Conservation (phyloP, 2,329 filamentous ascomycete species). For the Pseudovirgaria hyperparasitica region DNA sequence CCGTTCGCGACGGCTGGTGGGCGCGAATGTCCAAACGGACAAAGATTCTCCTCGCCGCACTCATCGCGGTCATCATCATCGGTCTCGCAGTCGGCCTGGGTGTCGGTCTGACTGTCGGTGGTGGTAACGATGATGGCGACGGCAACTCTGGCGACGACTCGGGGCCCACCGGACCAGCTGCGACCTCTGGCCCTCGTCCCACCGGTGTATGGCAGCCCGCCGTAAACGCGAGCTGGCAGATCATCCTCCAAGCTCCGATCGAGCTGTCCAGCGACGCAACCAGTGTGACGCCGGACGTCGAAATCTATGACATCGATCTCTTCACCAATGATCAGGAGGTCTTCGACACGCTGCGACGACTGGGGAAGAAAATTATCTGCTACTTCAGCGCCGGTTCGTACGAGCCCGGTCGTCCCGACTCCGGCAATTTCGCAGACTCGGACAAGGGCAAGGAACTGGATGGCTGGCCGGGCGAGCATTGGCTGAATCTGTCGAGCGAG, state of each 20-base stretch:
- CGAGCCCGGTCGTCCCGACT: conserved; percentile 51
- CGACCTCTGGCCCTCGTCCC: conserved; percentile 14
- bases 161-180: conserved; percentile 8
- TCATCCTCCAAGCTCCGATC: conserved; percentile 38
- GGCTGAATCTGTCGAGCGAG: conserved; percentile 46
- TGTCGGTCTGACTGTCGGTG: conserved; percentile 35
- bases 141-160: conserved; percentile 11
- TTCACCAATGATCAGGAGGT: conserved; percentile 38
- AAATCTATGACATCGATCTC: conserved; percentile 49
- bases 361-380: conserved; percentile 53
- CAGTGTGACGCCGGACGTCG: conserved; percentile 35
- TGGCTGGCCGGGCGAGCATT: conserved; percentile 55
- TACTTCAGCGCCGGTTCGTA: conserved; percentile 64
- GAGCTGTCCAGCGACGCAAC: conserved; percentile 17
- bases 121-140: conserved; percentile 12
- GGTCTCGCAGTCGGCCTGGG: conserved; percentile 43
- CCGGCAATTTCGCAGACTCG: conserved; percentile 35
- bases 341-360: conserved; percentile 35
- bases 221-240: conserved; percentile 47
- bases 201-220: conserved; percentile 38
- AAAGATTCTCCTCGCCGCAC: conserved; percentile 8
- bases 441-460: conserved; percentile 48
- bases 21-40: neutral
- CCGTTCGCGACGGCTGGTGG: conserved; percentile 1
- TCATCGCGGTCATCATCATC: conserved; percentile 20